Evolutionary conservation across 495 filamentous ascomycete genomes (phyloP).

Genomic region (Apiosordaria backusii): DNA sequence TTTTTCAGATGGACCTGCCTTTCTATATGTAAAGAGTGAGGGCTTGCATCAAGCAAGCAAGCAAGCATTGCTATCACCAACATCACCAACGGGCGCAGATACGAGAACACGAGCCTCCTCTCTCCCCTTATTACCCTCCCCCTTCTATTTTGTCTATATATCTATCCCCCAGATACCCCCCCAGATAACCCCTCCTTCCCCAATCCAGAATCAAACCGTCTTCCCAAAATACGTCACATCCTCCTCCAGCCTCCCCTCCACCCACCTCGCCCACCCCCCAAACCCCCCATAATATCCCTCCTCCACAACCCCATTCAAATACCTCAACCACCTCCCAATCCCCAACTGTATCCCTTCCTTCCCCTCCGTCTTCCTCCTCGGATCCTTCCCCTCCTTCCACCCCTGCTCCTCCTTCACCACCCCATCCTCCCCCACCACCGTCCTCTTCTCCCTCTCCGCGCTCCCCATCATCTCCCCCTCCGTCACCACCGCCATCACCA

Average conservation of each 20-base stretch:
- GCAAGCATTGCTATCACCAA: no score
- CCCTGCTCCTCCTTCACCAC: conserved; percentile 4
- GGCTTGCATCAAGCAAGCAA: no score
- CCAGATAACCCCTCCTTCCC: no score
- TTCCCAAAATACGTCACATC: conserved; percentile 38
- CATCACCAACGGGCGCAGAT: no score
- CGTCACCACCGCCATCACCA: conserved; percentile 52
- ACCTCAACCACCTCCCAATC: conserved; percentile 39
- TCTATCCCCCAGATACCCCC: no score
- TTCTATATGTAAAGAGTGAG: no score
- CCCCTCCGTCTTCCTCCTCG: not conserved
- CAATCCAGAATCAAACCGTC: conserved; percentile 10
- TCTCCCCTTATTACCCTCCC: no score
- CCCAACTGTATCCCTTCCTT: conserved; percentile 26
- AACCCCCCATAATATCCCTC: conserved; percentile 32
- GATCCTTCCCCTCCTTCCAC: not conserved
- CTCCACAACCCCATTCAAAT: conserved; percentile 43
- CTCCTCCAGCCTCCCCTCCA: conserved; percentile 39
- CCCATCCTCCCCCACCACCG: not conserved
- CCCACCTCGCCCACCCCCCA: conserved; percentile 49
- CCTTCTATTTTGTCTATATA: no score
- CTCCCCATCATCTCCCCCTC: conserved; percentile 26
- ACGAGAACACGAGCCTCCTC: no score
- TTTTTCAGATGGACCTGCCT: no score
- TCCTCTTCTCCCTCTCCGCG: conserved; percentile 16